phyloP scores from a whole-genome alignment of 2,329 filamentous ascomycete genomes.

The Neofusicoccum sp. region DNA sequence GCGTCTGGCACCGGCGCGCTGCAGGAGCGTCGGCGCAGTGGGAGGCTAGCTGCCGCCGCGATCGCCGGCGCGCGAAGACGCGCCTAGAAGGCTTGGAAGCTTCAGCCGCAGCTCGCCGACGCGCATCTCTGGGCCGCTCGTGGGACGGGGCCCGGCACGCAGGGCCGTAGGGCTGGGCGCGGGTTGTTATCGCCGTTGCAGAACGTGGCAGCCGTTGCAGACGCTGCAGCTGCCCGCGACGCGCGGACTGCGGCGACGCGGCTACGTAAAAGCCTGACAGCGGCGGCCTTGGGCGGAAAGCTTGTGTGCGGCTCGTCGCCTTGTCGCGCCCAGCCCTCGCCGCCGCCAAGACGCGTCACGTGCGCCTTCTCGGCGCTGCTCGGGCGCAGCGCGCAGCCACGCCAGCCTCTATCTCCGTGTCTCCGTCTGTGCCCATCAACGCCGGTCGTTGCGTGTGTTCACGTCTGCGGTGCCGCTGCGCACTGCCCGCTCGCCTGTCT shows the following conservation, averaged over 20 bases:
- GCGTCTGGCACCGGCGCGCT: background rate
- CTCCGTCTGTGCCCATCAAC: background rate
- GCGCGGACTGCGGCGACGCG: background rate
- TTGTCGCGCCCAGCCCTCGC: background rate
- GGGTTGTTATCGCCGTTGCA: no score
- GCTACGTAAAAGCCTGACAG: background rate
- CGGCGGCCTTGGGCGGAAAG: background rate
- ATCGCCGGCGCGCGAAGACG: no score
- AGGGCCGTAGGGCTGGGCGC: background rate
- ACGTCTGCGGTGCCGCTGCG: background rate
- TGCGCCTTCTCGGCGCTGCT: background rate
- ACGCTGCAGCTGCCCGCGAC: no score
- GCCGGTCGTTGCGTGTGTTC: background rate
- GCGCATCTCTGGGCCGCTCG: background rate
- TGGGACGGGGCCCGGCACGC: background rate
- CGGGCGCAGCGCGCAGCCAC: background rate
- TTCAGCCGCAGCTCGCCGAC: background rate
- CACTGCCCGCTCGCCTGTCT: background rate
- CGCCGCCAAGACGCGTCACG: background rate
- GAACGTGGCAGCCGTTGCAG: no score
- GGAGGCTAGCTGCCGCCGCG: background rate
- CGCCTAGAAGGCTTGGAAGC: background rate
- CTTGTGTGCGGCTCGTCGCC: slow-evolving; percentile 5
- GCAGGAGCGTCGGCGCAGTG: background rate
- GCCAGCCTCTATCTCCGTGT: background rate